phyloP scores from a whole-genome alignment of 75 land plant species.

The Ceratopteris richardii region DNA sequence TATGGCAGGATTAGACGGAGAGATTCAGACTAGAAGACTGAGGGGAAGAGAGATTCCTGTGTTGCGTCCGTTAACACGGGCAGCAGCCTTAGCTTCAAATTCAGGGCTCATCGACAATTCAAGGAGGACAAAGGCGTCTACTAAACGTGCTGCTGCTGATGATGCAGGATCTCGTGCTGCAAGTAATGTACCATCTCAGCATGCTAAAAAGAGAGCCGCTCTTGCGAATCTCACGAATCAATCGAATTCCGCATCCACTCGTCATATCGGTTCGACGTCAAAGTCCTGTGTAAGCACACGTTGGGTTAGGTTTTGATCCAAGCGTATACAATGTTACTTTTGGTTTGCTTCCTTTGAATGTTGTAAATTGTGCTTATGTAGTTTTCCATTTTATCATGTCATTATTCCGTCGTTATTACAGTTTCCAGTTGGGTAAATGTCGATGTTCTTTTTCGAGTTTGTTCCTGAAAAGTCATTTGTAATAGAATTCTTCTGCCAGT shows the following conservation, averaged over 20 bases:
- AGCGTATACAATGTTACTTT: not conserved
- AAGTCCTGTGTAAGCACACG: too few relatives aligned
- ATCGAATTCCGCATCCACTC: not conserved
- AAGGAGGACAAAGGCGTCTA: slow-evolving; percentile 1
- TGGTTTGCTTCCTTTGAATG: too few relatives aligned
- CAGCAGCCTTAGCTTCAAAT: slow-evolving; percentile 1
- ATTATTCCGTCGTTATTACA: too few relatives aligned
- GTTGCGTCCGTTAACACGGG: not conserved
- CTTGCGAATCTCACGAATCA: slow-evolving; percentile 47
- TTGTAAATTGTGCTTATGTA: too few relatives aligned
- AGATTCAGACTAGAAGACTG: not conserved
- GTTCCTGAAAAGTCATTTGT: too few relatives aligned
- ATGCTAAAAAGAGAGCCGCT: slow-evolving; percentile 51
- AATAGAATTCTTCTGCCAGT: too few relatives aligned
- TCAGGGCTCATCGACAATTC: not conserved
- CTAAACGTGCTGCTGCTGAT: slow-evolving; percentile 34
- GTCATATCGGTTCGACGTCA: not conserved
- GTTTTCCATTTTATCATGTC: too few relatives aligned
- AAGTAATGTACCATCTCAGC: slow-evolving; percentile 13
- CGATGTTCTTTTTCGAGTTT: too few relatives aligned
- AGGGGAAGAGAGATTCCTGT: slow-evolving; percentile 4
- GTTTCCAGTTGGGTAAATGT: too few relatives aligned
- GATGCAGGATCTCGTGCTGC: not conserved
- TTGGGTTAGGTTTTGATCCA: not conserved
- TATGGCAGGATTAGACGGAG: not conserved